Percentiles rank a stretch among this genome's conserved stretches.
These are phyloP conservation scores for Fusarium redolens DNA, from an alignment of 2,329 filamentous ascomycete species.

Conservation along the genomic window DNA sequence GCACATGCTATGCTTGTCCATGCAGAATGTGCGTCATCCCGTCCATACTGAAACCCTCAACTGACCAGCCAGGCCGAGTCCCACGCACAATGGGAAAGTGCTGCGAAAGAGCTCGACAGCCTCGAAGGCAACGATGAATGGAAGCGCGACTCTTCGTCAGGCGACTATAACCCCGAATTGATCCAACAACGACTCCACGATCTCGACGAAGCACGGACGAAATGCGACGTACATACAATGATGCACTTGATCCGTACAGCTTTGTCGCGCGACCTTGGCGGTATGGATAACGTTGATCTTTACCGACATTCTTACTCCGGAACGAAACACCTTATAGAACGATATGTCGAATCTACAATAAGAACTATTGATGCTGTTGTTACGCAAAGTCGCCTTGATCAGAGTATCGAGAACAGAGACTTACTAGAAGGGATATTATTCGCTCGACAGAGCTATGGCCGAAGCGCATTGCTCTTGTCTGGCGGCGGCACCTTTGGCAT, in stretches of 20 bases:
- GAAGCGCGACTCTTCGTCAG: slow-evolving; percentile 73
- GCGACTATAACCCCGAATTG: slow-evolving; percentile 77
- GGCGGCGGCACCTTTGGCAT: slow-evolving; percentile 92
- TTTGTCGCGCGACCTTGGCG: slow-evolving; percentile 82
- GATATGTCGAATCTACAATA: slow-evolving; percentile 83
- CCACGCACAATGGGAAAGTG: slow-evolving; percentile 77
- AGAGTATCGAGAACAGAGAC: slow-evolving; percentile 68
- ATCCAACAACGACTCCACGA: slow-evolving; percentile 77
- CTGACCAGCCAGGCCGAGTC: slow-evolving; percentile 68
- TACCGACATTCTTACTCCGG: slow-evolving; percentile 88
- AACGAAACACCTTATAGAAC: slow-evolving; percentile 87
- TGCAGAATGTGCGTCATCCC: slow-evolving; percentile 69
- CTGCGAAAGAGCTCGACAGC: slow-evolving; percentile 80
- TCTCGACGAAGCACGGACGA: slow-evolving; percentile 78
- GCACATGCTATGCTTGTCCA: slow-evolving; percentile 70
- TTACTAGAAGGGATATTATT: slow-evolving; percentile 76
- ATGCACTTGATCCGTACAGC: slow-evolving; percentile 83
- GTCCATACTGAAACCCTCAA: neutral
- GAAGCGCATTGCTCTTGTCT: slow-evolving; percentile 83
- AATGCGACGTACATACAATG: slow-evolving; percentile 80
- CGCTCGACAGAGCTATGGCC: slow-evolving; percentile 83
- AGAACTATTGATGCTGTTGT: slow-evolving; percentile 79
- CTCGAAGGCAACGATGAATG: slow-evolving; percentile 84
- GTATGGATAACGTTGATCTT: slow-evolving; percentile 84
- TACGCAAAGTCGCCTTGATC: slow-evolving; percentile 64